phyloP scores from a whole-genome alignment of 495 filamentous ascomycete genomes.

The Durotheca rogersii region DNA sequence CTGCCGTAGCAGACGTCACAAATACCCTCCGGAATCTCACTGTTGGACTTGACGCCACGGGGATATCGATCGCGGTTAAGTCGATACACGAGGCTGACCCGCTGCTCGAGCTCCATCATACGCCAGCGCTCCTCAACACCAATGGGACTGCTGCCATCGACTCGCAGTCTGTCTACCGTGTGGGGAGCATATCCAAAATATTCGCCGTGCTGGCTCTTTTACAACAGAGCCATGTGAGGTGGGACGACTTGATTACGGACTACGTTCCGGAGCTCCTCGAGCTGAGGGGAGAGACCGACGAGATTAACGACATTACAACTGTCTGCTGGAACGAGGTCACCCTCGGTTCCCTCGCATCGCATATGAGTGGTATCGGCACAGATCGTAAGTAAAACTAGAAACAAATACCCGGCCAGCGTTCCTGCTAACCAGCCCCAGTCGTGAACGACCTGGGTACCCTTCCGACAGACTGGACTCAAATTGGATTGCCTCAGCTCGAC shows the following conservation, averaged over 20 bases:
- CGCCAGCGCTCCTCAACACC: conserved; percentile 30
- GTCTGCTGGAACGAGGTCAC: conserved; percentile 44
- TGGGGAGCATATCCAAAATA: conserved; percentile 56
- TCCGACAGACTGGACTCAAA: conserved; percentile 29
- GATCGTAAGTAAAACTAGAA: conserved; percentile 31
- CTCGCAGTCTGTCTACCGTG: conserved; percentile 50
- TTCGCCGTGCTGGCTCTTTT: conserved; percentile 49
- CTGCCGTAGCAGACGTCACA: conserved; percentile 12
- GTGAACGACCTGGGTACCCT: conserved; percentile 31
- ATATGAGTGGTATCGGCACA: conserved; percentile 39
- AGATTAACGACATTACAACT: conserved; percentile 29
- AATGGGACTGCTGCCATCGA: conserved; percentile 39
- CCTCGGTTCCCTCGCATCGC: conserved; percentile 39
- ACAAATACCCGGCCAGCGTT: background rate
- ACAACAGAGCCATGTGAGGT: conserved; percentile 37
- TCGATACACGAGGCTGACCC: conserved; percentile 39
- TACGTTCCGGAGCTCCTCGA: conserved; percentile 45
- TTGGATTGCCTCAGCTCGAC: conserved; percentile 35
- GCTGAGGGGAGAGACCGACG: conserved; percentile 30
- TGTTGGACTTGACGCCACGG: conserved; percentile 28
- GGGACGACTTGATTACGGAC: conserved; percentile 50
- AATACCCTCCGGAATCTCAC: conserved; percentile 21
- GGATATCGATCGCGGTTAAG: conserved; percentile 38
- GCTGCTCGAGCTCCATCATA: conserved; percentile 38
- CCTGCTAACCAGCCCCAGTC: conserved; percentile 22